Percentiles rank a stretch among this genome's conserved stretches.
These are phyloP conservation scores for Plasmodium sp. DNA, from an alignment of 169 alveolate genomes.

Conservation along the genomic window DNA sequence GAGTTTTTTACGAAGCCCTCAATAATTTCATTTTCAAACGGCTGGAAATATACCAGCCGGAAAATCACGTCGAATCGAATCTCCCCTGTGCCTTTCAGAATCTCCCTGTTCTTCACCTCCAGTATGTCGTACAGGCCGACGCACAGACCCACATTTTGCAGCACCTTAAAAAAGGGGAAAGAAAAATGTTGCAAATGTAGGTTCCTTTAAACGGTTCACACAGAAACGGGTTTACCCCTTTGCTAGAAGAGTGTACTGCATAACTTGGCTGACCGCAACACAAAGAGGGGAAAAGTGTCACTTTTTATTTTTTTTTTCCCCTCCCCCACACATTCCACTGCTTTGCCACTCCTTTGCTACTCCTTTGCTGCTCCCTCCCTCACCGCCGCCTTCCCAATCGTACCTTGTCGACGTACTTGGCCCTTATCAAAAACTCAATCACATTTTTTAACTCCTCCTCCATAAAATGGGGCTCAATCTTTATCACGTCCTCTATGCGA, in stretches of 20 bases:
- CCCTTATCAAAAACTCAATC: conserved; percentile 47
- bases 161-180: conserved; percentile 7
- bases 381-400: not conserved
- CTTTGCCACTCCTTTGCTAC: not conserved
- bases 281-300: not conserved
- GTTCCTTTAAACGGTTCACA: not conserved
- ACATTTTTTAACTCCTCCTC: conserved; percentile 44
- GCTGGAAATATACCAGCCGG: conserved; percentile 41
- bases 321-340: not conserved
- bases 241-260: not conserved
- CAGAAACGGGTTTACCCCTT: not conserved
- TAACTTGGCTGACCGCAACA: not conserved
- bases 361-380: not conserved
- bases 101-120: conserved; percentile 54
- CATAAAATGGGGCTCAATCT: conserved; percentile 56
- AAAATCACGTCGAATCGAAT: conserved; percentile 51
- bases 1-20: conserved; percentile 61
- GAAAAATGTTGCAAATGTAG: not conserved
- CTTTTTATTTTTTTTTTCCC: not conserved
- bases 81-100: conserved; percentile 34
- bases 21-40: conserved; percentile 66
- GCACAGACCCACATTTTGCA: conserved; percentile 61
- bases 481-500: conserved; percentile 60
- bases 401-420: conserved; percentile 64
- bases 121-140: conserved; percentile 58